These are phyloP conservation scores for Irpex lacteus DNA, from an alignment of 1,284 basidiomycete genomes.

Conservation along the genomic window DNA sequence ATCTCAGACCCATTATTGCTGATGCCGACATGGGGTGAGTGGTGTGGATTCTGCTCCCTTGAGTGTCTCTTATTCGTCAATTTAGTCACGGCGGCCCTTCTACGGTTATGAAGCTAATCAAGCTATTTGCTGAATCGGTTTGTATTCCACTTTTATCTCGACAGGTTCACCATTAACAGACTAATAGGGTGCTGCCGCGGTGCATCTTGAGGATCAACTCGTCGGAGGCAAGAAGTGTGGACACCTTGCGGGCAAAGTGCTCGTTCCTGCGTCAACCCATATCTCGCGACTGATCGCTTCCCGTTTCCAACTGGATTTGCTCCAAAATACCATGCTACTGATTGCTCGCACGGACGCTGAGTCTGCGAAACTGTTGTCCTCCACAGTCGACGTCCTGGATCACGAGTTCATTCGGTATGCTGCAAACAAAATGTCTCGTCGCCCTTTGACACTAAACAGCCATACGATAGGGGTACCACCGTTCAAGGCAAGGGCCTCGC, in stretches of 20 bases:
- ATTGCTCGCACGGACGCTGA: conserved; percentile 93
- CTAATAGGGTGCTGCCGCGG: conserved; percentile 74
- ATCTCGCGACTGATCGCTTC: conserved; percentile 80
- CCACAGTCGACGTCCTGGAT: conserved; percentile 76
- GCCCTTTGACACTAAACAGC: background rate
- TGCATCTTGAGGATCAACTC: conserved; percentile 91
- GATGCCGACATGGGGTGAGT: conserved; percentile 91
- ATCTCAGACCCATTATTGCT: conserved; percentile 90
- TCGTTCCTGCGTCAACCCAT: conserved; percentile 87
- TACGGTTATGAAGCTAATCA: conserved; percentile 95
- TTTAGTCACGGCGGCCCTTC: conserved; percentile 87
- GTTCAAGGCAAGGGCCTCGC: conserved; percentile 55
- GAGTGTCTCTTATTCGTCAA: background rate
- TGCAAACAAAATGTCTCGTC: conserved; percentile 25
- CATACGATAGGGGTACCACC: conserved; percentile 6
- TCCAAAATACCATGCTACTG: conserved; percentile 84
- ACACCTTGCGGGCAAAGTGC: conserved; percentile 90
- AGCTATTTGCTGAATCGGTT: conserved; percentile 88
- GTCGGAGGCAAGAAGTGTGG: conserved; percentile 95
- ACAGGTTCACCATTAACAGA: conserved; percentile 2
- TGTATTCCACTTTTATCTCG: conserved; percentile 18
- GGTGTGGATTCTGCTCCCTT: conserved; percentile 4
- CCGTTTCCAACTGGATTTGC: conserved; percentile 86
- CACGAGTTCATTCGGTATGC: conserved; percentile 81
- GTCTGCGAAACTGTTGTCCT: conserved; percentile 83